Evolutionary conservation across 352 stramenopile species (phyloP), one percentile per base, ranked within the genome.

Genomic region (Globisporangium takayamanum): DNA sequence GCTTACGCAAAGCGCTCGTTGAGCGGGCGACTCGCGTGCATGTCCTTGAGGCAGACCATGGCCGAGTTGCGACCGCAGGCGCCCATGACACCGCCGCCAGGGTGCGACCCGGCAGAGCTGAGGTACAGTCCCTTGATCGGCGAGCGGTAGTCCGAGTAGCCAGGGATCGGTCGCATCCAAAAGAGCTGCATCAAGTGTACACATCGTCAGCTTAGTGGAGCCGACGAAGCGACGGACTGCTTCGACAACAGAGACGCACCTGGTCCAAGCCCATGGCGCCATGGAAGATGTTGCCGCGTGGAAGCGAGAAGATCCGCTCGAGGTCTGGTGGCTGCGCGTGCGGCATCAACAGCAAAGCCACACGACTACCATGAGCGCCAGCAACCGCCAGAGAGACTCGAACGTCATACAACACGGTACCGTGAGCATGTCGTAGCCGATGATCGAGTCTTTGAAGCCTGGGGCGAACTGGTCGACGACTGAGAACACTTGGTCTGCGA

Each of bases 31-130:
- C 2, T 20, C 6, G 42, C 59, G 6, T 68, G 57, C 71, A 86
- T 85, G 57, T 92, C 80, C 52, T 82, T 84, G 50, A 92, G 60
- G 57, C 74, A 87, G 0, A 87, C 72, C 63, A 82, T 74, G 4
- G 89, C 89, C 0, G 79, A 83, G 56, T 97, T 97, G 18, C 89
- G 73, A 3, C 89, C 89, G 45, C 82, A 87, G 3, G 89, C 89
- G 12, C 89, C 89, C 89, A 97, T 97, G 22, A 97, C 89, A 45
- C 89, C 89, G n/a, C 89, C 89, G 5, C 89, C 89, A 26, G 89
- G 89, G 46, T 97, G 89, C 1, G 85, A 92, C 1, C 88, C 88
- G 11, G 89, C 87, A 0, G 77, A 92, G 41, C 83, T 88, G 55
- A 97, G 68, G 66, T 97, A 97, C 11, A 97, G 59, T 0, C 83